A percentile compares a stretch with the other conserved stretches of the same genome.
These are phyloP conservation scores for Pulveroboletus sp. DNA, from an alignment of 768 basidiomycete species.

Conservation along the genomic window DNA sequence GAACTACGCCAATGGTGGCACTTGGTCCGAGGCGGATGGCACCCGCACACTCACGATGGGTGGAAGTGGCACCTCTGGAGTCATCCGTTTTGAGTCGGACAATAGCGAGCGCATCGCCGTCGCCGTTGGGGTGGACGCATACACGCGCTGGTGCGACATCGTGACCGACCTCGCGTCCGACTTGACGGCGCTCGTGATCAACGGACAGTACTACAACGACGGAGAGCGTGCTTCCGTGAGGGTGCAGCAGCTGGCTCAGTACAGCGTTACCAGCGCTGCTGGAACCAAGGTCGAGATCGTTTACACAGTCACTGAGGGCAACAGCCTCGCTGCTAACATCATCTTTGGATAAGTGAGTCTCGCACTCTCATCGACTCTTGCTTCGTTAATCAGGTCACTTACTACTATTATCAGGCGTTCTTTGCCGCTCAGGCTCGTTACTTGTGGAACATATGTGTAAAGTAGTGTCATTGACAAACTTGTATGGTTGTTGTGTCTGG, in stretches of 20 bases:
- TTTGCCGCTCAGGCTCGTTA: too few species aligned
- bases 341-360: slow-evolving; percentile 5
- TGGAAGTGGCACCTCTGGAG: slow-evolving; percentile 40
- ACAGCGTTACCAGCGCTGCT: slow-evolving; percentile 3
- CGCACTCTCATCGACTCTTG: too few species aligned
- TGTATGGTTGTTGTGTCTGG: too few species aligned
- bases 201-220: slow-evolving; percentile 28
- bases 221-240: neutral
- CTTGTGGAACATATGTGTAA: too few species aligned
- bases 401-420: too few species aligned
- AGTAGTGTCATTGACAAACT: too few species aligned
- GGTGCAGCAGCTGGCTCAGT: slow-evolving; percentile 8
- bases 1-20: slow-evolving; percentile 19
- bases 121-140: slow-evolving; percentile 37
- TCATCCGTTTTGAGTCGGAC: slow-evolving; percentile 30
- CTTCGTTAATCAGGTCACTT: too few species aligned
- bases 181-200: slow-evolving; percentile 26
- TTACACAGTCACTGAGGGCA: slow-evolving; percentile 6
- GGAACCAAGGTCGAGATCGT: slow-evolving; percentile 1
- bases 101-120: slow-evolving; percentile 31
- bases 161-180: slow-evolving; percentile 28
- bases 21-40: slow-evolving; percentile 26
- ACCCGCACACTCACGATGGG: slow-evolving; percentile 31
- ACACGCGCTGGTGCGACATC: slow-evolving; percentile 38
- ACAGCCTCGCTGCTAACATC: slow-evolving; percentile 5